Conservation (phyloP, 2,329 filamentous ascomycete genomes). For the Calonectria montana region DNA sequence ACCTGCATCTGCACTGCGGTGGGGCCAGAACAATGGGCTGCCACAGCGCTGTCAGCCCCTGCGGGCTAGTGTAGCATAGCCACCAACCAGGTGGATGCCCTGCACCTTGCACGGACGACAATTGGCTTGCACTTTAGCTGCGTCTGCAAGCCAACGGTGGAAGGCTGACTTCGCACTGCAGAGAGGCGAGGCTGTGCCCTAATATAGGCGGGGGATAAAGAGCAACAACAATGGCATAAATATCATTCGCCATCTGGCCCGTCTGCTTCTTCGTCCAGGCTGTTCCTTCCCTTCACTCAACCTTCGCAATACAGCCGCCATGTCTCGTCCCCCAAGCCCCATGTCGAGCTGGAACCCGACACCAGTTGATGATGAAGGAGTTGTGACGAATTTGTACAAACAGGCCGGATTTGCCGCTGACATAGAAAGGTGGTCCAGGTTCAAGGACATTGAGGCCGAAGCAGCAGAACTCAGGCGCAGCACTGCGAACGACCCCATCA, state of each 20-base stretch:
- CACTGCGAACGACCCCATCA: slow-evolving; percentile 2
- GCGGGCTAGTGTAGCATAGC: not conserved
- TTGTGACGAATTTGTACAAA: not conserved
- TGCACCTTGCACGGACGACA: not conserved
- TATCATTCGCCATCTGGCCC: not conserved
- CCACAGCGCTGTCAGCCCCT: not conserved
- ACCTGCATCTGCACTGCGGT: too few relatives aligned
- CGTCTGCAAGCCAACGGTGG: not conserved
- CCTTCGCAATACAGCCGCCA: not conserved
- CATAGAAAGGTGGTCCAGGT: not conserved
- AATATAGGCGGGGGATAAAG: not conserved
- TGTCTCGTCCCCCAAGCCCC: not conserved
- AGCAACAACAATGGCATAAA: not conserved
- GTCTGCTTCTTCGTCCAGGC: not conserved
- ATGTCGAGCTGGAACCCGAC: not conserved
- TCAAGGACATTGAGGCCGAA: not conserved
- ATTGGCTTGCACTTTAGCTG: not conserved
- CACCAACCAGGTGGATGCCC: not conserved
- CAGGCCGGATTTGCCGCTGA: not conserved
- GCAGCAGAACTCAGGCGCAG: not conserved
- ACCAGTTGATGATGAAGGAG: not conserved
- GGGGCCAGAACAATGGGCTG: too few relatives aligned
- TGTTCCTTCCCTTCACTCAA: not conserved
- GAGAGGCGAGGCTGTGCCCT: not conserved
- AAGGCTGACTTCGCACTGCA: not conserved